Evolutionary conservation across 169 alveolate genomes (phyloP), one percentile per base, ranked within the genome.

Genomic region (Cryptosporidium ryanae): DNA sequence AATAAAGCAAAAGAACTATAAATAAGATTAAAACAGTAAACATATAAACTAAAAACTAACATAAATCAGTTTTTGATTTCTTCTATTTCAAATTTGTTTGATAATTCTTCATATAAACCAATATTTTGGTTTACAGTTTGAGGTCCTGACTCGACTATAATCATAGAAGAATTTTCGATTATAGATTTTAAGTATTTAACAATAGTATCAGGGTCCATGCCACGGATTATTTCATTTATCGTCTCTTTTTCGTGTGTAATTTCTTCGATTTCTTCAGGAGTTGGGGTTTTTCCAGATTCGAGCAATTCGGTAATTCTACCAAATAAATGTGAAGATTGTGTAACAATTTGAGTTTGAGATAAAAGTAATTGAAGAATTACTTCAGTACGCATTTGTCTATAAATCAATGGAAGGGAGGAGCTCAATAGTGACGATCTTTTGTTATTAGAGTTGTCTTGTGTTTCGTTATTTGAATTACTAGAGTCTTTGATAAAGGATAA

Each of bases 301-400:
- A 61, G 46, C 34, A 31, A 23, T n/a, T 55, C 61, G 25, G 54
- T 70, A 21, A 76, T 76, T 61, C 87, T 76, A 38, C 87, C 32
- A 25, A 76, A 76, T 18, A 76, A 25, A 34, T 25, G 63, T 21
- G 87, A 55, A 21, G 87, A 59, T 55, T 76, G 87, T 7, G 68
- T 31, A 7, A 59, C 87, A 1, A 76, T 55, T 59, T 76, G 87
- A 38, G 71, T 76, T 61, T 76, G 87, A 25, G 87, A 76, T 32
- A 55, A 52, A 13, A 76, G 29, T 29, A 76, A 23, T 44, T 76
- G 87, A 21, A 76, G 64, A 29, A 55, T 76, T 7, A 76, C 63
- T 0, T 76, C 87, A 1, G 71, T 76, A 32, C 52, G 32, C 1
- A 76, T 76, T 76, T 76, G 87, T 61, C 46, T 76, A 59, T 27